These are phyloP conservation scores for Phoenix dactylifera DNA, from an alignment of 176 grass and related monocot species.

Conservation along the genomic window DNA sequence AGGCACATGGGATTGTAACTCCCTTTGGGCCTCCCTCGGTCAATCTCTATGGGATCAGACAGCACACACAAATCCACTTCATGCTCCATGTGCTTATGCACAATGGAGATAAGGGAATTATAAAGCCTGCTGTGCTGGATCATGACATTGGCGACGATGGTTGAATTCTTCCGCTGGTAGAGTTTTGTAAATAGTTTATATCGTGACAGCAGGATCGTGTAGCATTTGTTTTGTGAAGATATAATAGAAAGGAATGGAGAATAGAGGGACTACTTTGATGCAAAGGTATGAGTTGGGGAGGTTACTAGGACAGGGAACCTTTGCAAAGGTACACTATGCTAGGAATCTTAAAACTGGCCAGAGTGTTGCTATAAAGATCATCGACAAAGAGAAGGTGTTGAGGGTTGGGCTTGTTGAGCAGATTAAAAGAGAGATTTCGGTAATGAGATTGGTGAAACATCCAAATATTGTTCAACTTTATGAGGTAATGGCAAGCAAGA, in stretches of 20 bases:
- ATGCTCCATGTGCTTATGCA: constrained; percentile 11
- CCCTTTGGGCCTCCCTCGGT: constrained; percentile 20
- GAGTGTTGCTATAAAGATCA: constrained; percentile 90
- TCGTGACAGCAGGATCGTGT: background rate
- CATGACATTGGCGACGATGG: constrained; percentile 39
- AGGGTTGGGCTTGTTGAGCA: constrained; percentile 87
- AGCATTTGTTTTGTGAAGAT: constrained; percentile 9
- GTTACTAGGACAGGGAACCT: constrained; percentile 81
- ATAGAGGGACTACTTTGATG: constrained; percentile 62
- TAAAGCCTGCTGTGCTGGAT: constrained; percentile 11
- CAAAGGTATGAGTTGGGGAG: constrained; percentile 71
- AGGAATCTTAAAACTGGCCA: constrained; percentile 57
- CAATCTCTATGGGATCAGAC: constrained; percentile 14
- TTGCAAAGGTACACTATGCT: constrained; percentile 94
- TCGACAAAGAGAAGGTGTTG: constrained; percentile 80
- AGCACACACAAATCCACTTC: constrained; percentile 13
- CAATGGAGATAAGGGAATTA: constrained; percentile 14
- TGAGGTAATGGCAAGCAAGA: constrained; percentile 93
- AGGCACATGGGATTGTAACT: constrained; percentile 17
- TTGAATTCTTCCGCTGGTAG: constrained; percentile 17
- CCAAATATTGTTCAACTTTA: constrained; percentile 76
- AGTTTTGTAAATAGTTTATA: background rate
- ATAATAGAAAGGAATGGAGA: constrained; percentile 45
- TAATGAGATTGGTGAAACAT: constrained; percentile 88
- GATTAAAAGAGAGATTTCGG: constrained; percentile 84